Evolutionary conservation across 495 filamentous ascomycete species (phyloP).

Genomic region (Penicillium nucicola): DNA sequence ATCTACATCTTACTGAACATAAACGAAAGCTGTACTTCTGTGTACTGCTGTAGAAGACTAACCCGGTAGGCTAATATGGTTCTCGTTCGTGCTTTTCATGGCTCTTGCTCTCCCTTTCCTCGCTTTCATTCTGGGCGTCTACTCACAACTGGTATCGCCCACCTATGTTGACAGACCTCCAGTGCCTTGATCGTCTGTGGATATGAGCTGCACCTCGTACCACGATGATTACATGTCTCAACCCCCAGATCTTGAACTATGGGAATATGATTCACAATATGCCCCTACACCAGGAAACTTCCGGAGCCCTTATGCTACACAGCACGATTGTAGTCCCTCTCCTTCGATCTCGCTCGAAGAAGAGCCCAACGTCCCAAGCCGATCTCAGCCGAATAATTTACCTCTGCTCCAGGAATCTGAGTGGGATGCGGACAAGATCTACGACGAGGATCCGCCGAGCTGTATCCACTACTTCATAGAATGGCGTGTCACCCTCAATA

Average conservation of each 20-base stretch:
- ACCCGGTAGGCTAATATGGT: neutral
- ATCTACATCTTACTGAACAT: neutral
- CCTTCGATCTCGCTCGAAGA: conserved; percentile 1
- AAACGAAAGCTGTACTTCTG: neutral
- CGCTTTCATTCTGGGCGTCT: neutral
- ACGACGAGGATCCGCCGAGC: conserved; percentile 24
- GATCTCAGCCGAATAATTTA: neutral
- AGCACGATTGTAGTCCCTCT: conserved; percentile 7
- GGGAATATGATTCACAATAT: neutral
- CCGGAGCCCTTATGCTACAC: neutral
- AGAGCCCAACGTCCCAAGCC: conserved; percentile 7
- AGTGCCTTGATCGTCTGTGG: neutral
- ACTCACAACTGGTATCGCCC: neutral
- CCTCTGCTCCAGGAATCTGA: conserved; percentile 12
- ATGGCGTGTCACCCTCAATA: conserved; percentile 31
- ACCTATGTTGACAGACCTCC: neutral
- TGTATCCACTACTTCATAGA: conserved; percentile 34
- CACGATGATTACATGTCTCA: neutral
- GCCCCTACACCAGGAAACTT: conserved; percentile 1
- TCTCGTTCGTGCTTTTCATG: neutral
- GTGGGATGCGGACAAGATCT: conserved; percentile 13
- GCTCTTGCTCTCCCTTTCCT: neutral
- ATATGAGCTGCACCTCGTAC: neutral
- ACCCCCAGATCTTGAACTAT: conserved; percentile 1
- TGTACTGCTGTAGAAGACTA: neutral